phyloP scores from a whole-genome alignment of 2,329 filamentous ascomycete species.

The Cladosporium sp. region DNA sequence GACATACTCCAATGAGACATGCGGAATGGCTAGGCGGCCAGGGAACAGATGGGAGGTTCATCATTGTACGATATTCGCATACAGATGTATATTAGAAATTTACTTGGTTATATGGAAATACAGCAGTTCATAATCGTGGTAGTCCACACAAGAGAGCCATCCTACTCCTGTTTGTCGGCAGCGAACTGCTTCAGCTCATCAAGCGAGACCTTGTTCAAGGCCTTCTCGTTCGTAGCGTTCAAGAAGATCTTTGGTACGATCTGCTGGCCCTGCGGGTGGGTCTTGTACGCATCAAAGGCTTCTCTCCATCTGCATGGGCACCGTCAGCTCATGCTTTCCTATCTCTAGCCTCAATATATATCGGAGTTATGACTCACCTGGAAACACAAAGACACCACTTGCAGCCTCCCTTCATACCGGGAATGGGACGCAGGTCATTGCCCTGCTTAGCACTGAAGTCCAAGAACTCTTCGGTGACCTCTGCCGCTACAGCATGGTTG shows the following conservation, averaged over 20 bases:
- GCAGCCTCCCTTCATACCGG: conserved; percentile 58
- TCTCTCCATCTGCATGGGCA: conserved; percentile 43
- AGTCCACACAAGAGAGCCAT: neutral
- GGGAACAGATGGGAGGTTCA: neutral
- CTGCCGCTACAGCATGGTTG: conserved; percentile 61
- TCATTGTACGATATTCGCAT: neutral
- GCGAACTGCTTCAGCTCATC: conserved; percentile 54
- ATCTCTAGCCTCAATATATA: neutral
- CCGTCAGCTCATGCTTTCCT: neutral
- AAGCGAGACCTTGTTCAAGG: conserved; percentile 49
- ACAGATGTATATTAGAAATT: neutral
- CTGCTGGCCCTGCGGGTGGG: conserved; percentile 42
- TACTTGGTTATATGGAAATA: neutral
- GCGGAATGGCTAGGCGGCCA: neutral
- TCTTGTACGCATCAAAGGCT: conserved; percentile 56
- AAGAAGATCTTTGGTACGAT: conserved; percentile 53
- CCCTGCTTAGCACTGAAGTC: conserved; percentile 60
- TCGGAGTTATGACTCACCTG: conserved; percentile 45
- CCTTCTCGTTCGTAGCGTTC: conserved; percentile 55
- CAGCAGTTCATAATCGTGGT: neutral
- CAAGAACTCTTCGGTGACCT: conserved; percentile 62
- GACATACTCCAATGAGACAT: neutral
- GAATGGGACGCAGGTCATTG: conserved; percentile 56
- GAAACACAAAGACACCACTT: conserved; percentile 64
- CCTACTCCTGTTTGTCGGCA: conserved; percentile 38